Base-by-base conservation (phyloP, 495 filamentous ascomycete species). In the Aspergillus conjunctus region DNA sequence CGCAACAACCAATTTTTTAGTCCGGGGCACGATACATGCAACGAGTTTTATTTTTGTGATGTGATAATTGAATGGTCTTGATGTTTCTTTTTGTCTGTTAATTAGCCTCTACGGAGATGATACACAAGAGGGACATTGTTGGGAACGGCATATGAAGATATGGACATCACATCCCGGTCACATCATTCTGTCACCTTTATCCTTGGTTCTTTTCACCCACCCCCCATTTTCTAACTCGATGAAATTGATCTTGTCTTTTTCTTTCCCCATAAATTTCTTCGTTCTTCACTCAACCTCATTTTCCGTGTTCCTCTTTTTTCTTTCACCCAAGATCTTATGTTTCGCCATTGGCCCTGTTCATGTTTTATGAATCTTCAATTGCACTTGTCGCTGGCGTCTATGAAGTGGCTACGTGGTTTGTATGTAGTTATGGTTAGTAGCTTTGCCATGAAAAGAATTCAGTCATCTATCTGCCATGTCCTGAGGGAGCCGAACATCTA, bases 11-110 rank as follows among this genome's bases (percentile, higher is more conserved):
- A 18, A 53, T 58, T 26, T 34, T 54, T 14, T 26, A 34, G 15
- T 15, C 17, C 49, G 31, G 59, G 65, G 63, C 64, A 66, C 52
- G 67, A 71, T 49, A 67, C 62, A 62, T 67, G 74, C 71, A 70
- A 75, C 72, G 73, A 76, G 62, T 72, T 67, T 76, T 76, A 66
- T 71, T 72, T 67, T 72, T 76, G 71, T 69, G 66, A 76, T 71
- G 66, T 68, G 70, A 76, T 73, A 73, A 71, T 76, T 68, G 70
- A 72, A 73, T 69, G 68, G 72, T 64, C 68, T 70, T 73, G 66
- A 74, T 69, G 66, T 74, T 73, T 70, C 68, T 73, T 70, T 71
- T 61, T 67, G 68, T 75, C 68, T 74, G 68, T 73, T 72, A 71
- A 73, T 74, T 68, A 71, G 72, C 60, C 65, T 67, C 68, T 63